Evolutionary conservation across 129 eudicot genomes (phyloP), one percentile per base, ranked within the genome.

Genomic region (Saussurea involucrata): DNA sequence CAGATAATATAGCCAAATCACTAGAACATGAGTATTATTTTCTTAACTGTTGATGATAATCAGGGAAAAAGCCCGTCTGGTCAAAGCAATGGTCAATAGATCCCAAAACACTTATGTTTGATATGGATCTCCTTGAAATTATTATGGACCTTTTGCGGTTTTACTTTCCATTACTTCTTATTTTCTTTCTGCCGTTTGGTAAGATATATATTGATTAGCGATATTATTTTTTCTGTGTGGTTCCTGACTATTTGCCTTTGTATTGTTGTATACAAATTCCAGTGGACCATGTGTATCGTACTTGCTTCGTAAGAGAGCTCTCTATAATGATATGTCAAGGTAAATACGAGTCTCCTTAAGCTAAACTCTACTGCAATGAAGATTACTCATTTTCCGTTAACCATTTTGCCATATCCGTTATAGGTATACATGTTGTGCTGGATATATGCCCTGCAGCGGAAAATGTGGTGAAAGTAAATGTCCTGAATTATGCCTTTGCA

Each of bases 361-460:
- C 6, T 15, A 37, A 6, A 31, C 20, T 31, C 3, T 53, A 21
- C 12, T 18, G 63, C 42, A 33, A 10, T 31, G 29, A 13, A 28
- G 24, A 60, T 18, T 27, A 24, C 1, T 13, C 6, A 24, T 71
- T 34, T 29, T 25, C 53, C 37, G 17, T 32, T 37, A 68, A 18
- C 63, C 15, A 22, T 25, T 29, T 53, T 60, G 25, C 78, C 31
- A 53, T 61, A 20, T 33, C 21, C 72, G 63, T 28, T 66, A 32
- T 27, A 87, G 90, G 76, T 90, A 94, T 81, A 86, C 81, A 24
- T 94, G 98, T 36, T 91, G 97, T 87, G 97, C 89, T 61, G 98
- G 98, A 53, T 94, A 87, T 76, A 87, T 91, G 93, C 98, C 98
- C n/a, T 94, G 98, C 74, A 94, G 98, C 80, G 98, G 98, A 34